Evolutionary conservation across 2,329 filamentous ascomycete species (phyloP), one percentile per base, ranked within the genome.

Genomic region (Pseudogymnoascus sp.): DNA sequence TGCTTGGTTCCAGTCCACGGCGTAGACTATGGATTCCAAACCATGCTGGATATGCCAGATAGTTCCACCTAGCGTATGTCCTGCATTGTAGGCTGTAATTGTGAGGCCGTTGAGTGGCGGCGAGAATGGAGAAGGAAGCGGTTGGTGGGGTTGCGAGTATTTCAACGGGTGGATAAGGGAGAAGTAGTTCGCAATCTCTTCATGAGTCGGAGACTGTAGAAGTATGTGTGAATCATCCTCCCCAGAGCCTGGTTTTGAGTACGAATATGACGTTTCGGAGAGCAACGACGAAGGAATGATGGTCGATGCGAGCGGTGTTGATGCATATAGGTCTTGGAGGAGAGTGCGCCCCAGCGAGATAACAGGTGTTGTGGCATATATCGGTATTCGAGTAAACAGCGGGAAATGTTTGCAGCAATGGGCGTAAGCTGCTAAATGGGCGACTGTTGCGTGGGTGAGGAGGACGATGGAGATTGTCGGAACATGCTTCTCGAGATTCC

Each of bases 41-140:
- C 92, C 92, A 77, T 97, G 92, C 70, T 97, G 93, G 66, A 99
- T 92, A 70, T 97, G 93, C 94, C 94, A 99, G 78, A 99, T 96
- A 24, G 94, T 97, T 61, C 94, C 94, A 73, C 94, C 94, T 0
- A 97, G 83, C 0, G 93, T 97, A 72, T 97, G 93, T 65, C 94
- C 94, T 6, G 94, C 92, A 75, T 95, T 96, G 77, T 97, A 97
- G 0, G 94, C 94, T 0, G 94, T 99, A 66, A 99, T 90, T 1
- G 91, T 96, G 15, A 99, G 83, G 4, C 92, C 92, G 67, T 94
- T 92, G 13, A 97, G 79, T 0, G 93, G 89, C 3, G 92, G 91
- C 2, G 92, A 95, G 71, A 92, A 95, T 0, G 92, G 88, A 4
- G 92, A 94, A 0, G 89, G 85, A 1, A 92, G 80, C 1, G 94